A percentile compares a stretch with the other conserved stretches of the same genome.
phyloP scores from a whole-genome alignment of 345 rosid species.

The Aquilaria sinensis region DNA sequence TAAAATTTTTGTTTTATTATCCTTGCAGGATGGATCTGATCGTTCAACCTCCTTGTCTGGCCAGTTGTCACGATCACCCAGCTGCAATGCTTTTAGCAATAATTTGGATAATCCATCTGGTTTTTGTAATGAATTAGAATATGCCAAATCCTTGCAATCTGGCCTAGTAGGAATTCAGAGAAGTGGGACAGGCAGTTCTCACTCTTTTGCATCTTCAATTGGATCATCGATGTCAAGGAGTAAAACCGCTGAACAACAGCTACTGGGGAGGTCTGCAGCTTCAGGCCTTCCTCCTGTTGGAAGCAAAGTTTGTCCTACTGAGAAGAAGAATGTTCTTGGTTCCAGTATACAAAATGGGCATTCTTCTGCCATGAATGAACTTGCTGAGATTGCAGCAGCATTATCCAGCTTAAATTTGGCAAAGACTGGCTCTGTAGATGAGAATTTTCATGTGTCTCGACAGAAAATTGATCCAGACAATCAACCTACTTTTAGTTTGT shows the following conservation, averaged over 20 bases:
- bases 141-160: conserved; percentile 38
- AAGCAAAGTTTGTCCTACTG: conserved; percentile 43
- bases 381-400: conserved; percentile 53
- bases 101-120: conserved; percentile 35
- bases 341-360: conserved; percentile 38
- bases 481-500: conserved; percentile 37
- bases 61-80: conserved; percentile 56
- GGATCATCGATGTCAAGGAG: conserved; percentile 64
- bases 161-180: conserved; percentile 32
- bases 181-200: conserved; percentile 25
- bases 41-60: conserved; percentile 42
- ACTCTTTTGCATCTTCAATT: conserved; percentile 39
- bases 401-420: conserved; percentile 53
- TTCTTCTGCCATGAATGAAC: conserved; percentile 28
- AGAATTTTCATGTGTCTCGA: conserved; percentile 30
- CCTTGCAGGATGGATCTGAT: conserved; percentile 72
- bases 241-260: conserved; percentile 61
- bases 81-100: conserved; percentile 65
- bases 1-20: background rate
- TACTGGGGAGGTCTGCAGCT: conserved; percentile 46
- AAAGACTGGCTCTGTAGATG: conserved; percentile 37
- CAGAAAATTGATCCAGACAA: conserved; percentile 34
- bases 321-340: conserved; percentile 42
- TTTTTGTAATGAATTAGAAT: conserved; percentile 36
- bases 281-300: conserved; percentile 63